A percentile compares a stretch with the other conserved stretches of the same genome.
Conservation (phyloP, 176 grass and related monocot species). For the Musa beccarii region DNA sequence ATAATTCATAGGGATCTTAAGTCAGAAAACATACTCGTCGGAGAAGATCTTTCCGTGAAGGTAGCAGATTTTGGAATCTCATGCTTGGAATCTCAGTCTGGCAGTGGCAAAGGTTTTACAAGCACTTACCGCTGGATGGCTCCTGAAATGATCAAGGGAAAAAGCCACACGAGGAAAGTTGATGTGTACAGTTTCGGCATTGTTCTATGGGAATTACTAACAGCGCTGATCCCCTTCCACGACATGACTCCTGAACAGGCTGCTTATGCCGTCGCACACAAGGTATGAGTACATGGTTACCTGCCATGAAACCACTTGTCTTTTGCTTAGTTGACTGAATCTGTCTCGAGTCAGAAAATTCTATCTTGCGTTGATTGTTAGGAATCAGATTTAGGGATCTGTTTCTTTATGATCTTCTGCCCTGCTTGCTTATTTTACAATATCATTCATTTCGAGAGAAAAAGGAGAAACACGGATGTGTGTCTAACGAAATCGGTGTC, state of each 20-base stretch:
- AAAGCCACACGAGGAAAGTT: conserved; percentile 84
- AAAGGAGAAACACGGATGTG: no score
- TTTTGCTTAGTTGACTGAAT: background rate
- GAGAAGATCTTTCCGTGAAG: conserved; percentile 88
- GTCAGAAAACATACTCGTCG: conserved; percentile 95
- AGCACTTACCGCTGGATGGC: conserved; percentile 98
- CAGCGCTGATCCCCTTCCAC: conserved; percentile 70
- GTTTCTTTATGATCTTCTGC: no score
- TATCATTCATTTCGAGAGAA: no score
- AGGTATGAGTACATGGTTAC: conserved; percentile 32
- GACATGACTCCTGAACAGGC: conserved; percentile 93
- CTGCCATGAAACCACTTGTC: background rate
- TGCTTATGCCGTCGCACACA: conserved; percentile 84
- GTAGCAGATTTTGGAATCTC: conserved; percentile 98
- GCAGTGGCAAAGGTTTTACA: conserved; percentile 79
- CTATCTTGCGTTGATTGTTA: no score
- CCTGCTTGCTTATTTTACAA: no score
- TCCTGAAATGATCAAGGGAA: conserved; percentile 96
- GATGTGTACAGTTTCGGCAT: conserved; percentile 97
- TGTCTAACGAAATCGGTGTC: no score
- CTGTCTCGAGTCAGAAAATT: background rate
- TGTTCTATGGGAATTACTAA: conserved; percentile 92
- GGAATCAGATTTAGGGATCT: no score
- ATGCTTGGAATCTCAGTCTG: conserved; percentile 81
- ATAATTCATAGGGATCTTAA: conserved; percentile 97